phyloP scores from a whole-genome alignment of 495 filamentous ascomycete species.

The Daldinia childiae region DNA sequence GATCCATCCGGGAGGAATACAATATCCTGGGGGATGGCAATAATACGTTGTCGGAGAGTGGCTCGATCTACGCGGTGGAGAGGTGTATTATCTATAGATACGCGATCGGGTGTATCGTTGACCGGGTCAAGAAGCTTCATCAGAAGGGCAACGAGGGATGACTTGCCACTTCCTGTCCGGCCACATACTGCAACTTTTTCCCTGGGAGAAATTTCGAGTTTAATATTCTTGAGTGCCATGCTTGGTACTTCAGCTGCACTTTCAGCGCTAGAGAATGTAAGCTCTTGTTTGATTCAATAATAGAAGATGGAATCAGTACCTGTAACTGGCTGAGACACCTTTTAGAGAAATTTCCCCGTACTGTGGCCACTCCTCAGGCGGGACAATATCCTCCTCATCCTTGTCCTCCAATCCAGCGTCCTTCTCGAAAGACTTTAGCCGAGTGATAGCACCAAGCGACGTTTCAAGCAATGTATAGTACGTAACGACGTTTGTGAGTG shows the following conservation, averaged over 20 bases:
- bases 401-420: slow-evolving; percentile 47
- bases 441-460: slow-evolving; percentile 62
- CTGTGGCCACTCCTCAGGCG: slow-evolving; percentile 44
- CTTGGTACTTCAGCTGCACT: slow-evolving; percentile 1
- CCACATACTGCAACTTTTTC: slow-evolving; percentile 54
- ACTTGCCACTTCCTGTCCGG: slow-evolving; percentile 53
- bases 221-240: slow-evolving; percentile 43
- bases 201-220: slow-evolving; percentile 41
- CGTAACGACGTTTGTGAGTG: slow-evolving; percentile 21
- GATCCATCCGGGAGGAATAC: slow-evolving; percentile 54
- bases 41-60: slow-evolving; percentile 44
- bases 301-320: background rate
- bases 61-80: slow-evolving; percentile 43
- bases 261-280: slow-evolving; percentile 10
- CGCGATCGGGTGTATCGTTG: slow-evolving; percentile 7
- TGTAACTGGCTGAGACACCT: slow-evolving; percentile 47
- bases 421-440: slow-evolving; percentile 58
- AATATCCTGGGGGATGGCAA: slow-evolving; percentile 54
- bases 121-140: slow-evolving; percentile 50
- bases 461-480: slow-evolving; percentile 55
- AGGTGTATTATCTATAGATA: slow-evolving; percentile 43
- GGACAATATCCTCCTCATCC: slow-evolving; percentile 51
- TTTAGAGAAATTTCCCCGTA: slow-evolving; percentile 34
- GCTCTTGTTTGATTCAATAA: background rate
- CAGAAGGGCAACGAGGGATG: slow-evolving; percentile 46